phyloP scores from a whole-genome alignment of 23 red algal genomes.

The Agarophyton chilense region DNA sequence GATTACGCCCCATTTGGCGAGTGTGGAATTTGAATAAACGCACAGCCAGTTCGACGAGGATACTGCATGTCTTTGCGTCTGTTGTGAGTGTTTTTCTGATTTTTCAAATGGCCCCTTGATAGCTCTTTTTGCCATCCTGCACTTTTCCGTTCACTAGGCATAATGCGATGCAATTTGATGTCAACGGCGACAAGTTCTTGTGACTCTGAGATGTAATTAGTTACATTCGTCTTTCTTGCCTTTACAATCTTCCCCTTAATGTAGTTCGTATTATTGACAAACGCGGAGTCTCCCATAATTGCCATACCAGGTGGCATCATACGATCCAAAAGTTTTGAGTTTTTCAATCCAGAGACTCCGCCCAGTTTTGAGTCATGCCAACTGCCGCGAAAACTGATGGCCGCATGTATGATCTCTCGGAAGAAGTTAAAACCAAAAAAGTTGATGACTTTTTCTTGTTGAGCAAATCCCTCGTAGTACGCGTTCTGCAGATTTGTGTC shows the following conservation, averaged over 20 bases:
- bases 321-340: conserved; percentile 16
- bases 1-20: neutral
- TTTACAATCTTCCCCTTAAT: conserved; percentile 8
- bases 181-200: neutral
- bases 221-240: neutral
- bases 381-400: conserved; percentile 25
- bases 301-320: neutral
- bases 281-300: conserved; percentile 5
- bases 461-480: neutral
- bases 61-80: neutral
- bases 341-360: neutral
- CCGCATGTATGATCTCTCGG: conserved; percentile 3
- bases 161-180: neutral
- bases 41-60: neutral
- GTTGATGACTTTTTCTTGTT: conserved; percentile 3
- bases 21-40: neutral
- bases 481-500: conserved; percentile 31
- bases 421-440: conserved; percentile 11
- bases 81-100: neutral
- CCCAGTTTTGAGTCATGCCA: neutral
- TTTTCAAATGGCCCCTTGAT: neutral
- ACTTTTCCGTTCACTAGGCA: conserved; percentile 17
- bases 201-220: neutral
- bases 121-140: neutral
- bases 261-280: neutral